Conservation (phyloP, 139 green algal genomes). For the Klebsormidium nitens region DNA sequence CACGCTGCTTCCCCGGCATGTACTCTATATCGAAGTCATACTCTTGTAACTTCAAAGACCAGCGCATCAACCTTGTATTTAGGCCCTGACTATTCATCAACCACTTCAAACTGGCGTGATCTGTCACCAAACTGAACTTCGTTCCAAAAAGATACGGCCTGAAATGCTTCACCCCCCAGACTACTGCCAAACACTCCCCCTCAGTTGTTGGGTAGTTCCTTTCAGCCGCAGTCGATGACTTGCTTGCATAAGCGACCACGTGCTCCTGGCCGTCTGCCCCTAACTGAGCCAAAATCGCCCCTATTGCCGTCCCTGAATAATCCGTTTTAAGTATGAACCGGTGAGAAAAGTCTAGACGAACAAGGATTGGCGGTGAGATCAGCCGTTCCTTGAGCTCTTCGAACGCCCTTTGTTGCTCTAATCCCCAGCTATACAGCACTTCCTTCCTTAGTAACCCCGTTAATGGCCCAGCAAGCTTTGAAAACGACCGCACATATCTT, state of each 20-base stretch:
- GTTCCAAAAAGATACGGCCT: conserved; percentile 5
- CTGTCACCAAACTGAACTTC: conserved; percentile 14
- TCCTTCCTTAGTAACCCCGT: conserved; percentile 18
- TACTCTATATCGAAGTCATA: conserved; percentile 13
- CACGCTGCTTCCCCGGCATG: conserved; percentile 2
- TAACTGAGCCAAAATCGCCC: conserved; percentile 40
- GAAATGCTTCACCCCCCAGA: conserved; percentile 12
- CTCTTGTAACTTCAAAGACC: conserved; percentile 3
- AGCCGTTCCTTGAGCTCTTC: conserved; percentile 1
- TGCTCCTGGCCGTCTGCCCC: too few species aligned
- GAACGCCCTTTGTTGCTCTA: conserved; percentile 3
- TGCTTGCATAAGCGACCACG: conserved; percentile 29
- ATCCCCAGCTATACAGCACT: neutral
- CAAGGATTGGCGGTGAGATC: conserved; percentile 23
- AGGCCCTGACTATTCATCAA: neutral
- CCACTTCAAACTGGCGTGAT: conserved; percentile 6
- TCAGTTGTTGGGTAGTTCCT: conserved; percentile 27
- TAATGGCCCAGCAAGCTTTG: conserved; percentile 25
- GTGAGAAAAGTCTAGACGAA: conserved; percentile 10
- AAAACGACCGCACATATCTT: conserved; percentile 41
- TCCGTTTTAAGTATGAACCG: conserved; percentile 30
- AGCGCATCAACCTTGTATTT: conserved; percentile 1
- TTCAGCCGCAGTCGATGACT: conserved; percentile 23
- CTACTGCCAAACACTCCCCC: conserved; percentile 35
- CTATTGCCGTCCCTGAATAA: conserved; percentile 20